phyloP scores from a whole-genome alignment of 495 filamentous ascomycete genomes.

The Penicillium flavigenum region DNA sequence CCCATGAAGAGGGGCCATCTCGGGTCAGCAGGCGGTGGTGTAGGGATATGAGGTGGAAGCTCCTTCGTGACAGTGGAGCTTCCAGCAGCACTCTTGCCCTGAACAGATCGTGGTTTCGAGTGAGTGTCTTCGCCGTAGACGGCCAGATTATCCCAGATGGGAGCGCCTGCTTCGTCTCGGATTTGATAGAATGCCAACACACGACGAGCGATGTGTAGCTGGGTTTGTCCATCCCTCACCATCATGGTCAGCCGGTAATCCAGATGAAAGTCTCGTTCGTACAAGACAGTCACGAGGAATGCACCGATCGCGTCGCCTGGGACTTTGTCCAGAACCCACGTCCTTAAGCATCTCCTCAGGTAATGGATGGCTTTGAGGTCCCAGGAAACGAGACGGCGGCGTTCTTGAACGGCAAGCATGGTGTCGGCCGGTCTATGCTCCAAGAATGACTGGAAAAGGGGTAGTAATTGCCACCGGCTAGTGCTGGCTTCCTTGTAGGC shows the following conservation, averaged over 20 bases:
- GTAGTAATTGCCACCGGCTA: neutral
- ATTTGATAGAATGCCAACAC: neutral
- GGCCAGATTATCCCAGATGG: neutral
- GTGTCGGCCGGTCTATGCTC: neutral
- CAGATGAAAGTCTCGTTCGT: slow-evolving; percentile 5
- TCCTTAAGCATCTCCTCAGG: neutral
- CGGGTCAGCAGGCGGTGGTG: neutral
- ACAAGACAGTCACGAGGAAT: slow-evolving; percentile 8
- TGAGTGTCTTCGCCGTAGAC: neutral
- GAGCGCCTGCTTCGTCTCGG: neutral
- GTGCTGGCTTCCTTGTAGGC: slow-evolving; percentile 2
- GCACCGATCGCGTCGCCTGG: slow-evolving; percentile 12
- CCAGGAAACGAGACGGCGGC: slow-evolving; percentile 7
- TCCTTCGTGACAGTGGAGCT: neutral
- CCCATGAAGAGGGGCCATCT: slow-evolving; percentile 3
- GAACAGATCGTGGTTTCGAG: neutral
- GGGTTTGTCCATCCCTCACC: neutral
- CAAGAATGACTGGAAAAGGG: slow-evolving; percentile 2
- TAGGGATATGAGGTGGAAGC: neutral
- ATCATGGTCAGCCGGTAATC: slow-evolving; percentile 2
- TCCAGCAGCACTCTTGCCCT: neutral
- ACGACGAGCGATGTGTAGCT: neutral
- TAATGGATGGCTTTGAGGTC: slow-evolving; percentile 1
- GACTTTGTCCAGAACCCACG: slow-evolving; percentile 5
- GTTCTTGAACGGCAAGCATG: neutral